Base-by-base conservation (phyloP, 306 rosid species). In the Castanea crenata region DNA sequence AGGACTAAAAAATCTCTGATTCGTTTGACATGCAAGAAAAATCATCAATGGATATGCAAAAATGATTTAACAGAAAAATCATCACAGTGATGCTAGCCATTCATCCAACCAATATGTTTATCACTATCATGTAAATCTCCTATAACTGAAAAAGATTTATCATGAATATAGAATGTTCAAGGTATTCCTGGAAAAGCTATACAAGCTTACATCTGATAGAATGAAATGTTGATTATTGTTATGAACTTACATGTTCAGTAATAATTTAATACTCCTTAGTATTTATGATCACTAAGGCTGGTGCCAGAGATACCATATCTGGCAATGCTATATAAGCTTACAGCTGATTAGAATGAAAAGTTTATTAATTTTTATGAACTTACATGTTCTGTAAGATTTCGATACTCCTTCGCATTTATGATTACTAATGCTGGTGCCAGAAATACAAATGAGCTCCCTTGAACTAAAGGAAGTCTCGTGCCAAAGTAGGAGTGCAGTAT, bases 361-460 rank as follows among this genome's bases (percentile, higher is more conserved):
- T 31, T 70, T 77, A 5, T 35, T 58, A 21, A 27, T 25, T 34
- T 64, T 57, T 73, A 58, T 25, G 78, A 79, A 81, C 98, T 86
- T 85, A 92, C 98, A 83, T 92, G 96, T 31, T 94, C 92, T 0
- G 93, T 81, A 61, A 94, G 96, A 83, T 92, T 88, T 64, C 98
- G 91, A 83, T 79, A 89, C 77, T 92, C 97, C 84, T 86, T 89
- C 74, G 99, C 88, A 86, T 95, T 92, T 55, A 88, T 87, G 80
- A 95, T 86, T 34, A 91, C 90, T 73, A 95, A 75, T 23, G 94
- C 99, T 0, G 99, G 97, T 32, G 99, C 98, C 83, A 95, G 86
- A 88, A 90, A 91, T 67, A 92, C 92, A 86, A 92, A 92, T 10
- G 99, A 95, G 84, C 97, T 95, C 87, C 99, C 99, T 86, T 95